Base-by-base conservation (phyloP, 257 asterid genomes). In the Nicotiana otophora region DNA sequence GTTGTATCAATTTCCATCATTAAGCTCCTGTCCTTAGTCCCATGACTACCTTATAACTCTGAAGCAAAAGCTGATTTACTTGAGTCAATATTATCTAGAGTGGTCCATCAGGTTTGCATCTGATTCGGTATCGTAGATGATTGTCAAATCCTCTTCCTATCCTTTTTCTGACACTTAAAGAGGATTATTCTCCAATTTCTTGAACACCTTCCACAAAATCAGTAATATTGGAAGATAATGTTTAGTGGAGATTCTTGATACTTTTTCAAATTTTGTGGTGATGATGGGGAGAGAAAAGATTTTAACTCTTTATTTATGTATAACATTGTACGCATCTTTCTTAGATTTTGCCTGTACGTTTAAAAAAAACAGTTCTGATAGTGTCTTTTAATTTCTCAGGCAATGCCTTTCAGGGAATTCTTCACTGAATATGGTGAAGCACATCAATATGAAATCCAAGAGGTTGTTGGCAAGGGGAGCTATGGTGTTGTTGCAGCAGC, bases 401-500 rank as follows among this genome's bases (percentile, higher is more conserved):
- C 86, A 76, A 91, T 92, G 96, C 95, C 93, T 84, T 91, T 91
- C 89, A 89, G 84, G 80, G 98, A 95, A 5, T 94, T 94, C 87
- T 93, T 96, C 91, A 96, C 98, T 5, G 98, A 96, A 82, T 96
- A 96, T 84, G 99, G 99, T 46, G 99, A 96, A 85, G 95, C 97
- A 64, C 92, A 91, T 88, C 88, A 89, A n/a, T 96, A 94, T 15
- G 93, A 96, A 84, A 92, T 96, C 84, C 94, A 92, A 87, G 98
- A 96, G 90, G 99, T 96, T 66, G 95, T 96, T 78, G 99, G 99
- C 62, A 96, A 92, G 90, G 99, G 99, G 84, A 96, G 98, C 82
- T 96, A 94, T 80, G 99, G 99, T 61, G 97, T 94, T 30, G 99
- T 96, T 79, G 98, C 98, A 48, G 92, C 99, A 82, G 99, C 99